phyloP scores from a whole-genome alignment of 208 protist species.

The Trypanosoma grayi region DNA sequence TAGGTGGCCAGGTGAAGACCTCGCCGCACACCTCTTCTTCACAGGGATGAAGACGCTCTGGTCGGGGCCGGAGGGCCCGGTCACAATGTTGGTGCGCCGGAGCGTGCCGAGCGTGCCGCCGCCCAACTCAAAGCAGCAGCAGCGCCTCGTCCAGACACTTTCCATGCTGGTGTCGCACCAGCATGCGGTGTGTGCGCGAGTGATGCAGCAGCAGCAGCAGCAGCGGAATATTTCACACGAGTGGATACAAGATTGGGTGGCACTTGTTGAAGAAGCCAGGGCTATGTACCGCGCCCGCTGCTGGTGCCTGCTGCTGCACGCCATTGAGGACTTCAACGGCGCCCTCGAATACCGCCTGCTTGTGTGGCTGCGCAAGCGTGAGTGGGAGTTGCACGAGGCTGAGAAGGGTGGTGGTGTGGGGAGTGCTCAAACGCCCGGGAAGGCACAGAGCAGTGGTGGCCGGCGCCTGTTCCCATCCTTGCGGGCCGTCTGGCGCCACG shows the following conservation, averaged over 20 bases:
- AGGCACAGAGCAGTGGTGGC: no score
- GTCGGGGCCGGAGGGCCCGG: constrained; percentile 19
- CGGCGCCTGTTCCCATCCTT: constrained; percentile 45
- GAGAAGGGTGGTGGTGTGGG: constrained; percentile 3
- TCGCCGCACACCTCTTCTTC: constrained; percentile 25
- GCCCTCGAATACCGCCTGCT: constrained; percentile 30
- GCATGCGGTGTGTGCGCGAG: constrained; percentile 17
- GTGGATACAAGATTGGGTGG: constrained; percentile 19
- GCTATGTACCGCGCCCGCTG: constrained; percentile 30
- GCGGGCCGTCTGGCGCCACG: constrained; percentile 52
- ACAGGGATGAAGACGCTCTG: constrained; percentile 6
- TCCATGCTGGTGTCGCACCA: constrained; percentile 25
- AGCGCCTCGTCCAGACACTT: constrained; percentile 22
- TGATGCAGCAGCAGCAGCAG: not conserved
- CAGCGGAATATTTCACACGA: not conserved
- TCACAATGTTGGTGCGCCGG: constrained; percentile 24
- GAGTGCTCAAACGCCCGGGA: no score
- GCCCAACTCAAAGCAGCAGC: constrained; percentile 12
- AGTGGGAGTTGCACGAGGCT: constrained; percentile 7
- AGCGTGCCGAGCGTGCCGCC: constrained; percentile 24
- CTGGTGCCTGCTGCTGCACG: constrained; percentile 43
- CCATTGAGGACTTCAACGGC: constrained; percentile 53
- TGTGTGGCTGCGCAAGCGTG: constrained; percentile 20
- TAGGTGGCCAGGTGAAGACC: constrained; percentile 19
- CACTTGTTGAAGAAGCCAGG: constrained; percentile 32